A percentile compares a stretch with the other conserved stretches of the same genome.
Evolutionary conservation across 768 basidiomycete genomes (phyloP).

Genomic region (Kwoniella sp.): DNA sequence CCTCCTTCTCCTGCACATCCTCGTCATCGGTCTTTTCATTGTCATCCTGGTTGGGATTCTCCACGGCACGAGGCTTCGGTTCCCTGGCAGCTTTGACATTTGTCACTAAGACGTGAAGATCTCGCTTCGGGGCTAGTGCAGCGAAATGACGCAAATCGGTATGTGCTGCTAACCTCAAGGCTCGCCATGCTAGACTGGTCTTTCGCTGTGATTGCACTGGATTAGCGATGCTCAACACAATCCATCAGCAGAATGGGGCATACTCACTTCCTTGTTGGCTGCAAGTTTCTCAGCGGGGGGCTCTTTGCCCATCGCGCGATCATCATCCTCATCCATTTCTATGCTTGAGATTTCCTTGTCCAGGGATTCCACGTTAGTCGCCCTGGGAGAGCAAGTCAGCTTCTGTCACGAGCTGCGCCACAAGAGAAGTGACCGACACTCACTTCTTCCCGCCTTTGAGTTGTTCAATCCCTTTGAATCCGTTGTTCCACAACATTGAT

Average conservation of each 20-base stretch:
- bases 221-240: background rate
- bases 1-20: constrained; percentile 15
- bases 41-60: constrained; percentile 9
- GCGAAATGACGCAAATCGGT: constrained; percentile 32
- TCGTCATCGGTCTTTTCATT: constrained; percentile 12
- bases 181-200: constrained; percentile 41
- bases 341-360: constrained; percentile 35
- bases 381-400: constrained; percentile 14
- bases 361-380: constrained; percentile 23
- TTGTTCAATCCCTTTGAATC: constrained; percentile 42
- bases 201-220: constrained; percentile 19
- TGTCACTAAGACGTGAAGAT: constrained; percentile 29
- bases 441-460: constrained; percentile 43
- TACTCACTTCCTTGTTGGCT: constrained; percentile 27
- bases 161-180: constrained; percentile 31
- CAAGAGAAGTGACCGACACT: background rate
- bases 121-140: constrained; percentile 24
- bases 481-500: constrained; percentile 39
- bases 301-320: constrained; percentile 42
- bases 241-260: background rate
- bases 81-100: constrained; percentile 22
- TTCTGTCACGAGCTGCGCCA: too few relatives aligned
- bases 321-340: constrained; percentile 43
- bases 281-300: constrained; percentile 19
- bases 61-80: constrained; percentile 9